Evolutionary conservation across 495 filamentous ascomycete genomes (phyloP).

Genomic region (Penicillium soppii): DNA sequence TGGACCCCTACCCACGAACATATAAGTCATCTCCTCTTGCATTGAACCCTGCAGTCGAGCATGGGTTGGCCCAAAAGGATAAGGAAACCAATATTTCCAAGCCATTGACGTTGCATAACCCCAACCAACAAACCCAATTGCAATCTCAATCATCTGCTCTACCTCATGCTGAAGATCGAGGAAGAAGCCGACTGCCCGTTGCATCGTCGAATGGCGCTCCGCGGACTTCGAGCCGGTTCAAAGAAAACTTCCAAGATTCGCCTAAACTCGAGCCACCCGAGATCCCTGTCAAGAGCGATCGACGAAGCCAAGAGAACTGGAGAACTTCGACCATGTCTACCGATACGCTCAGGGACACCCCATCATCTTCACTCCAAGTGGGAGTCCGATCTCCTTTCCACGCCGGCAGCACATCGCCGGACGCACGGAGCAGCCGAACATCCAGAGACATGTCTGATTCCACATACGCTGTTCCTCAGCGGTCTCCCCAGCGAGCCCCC

Average conservation of each 20-base stretch:
- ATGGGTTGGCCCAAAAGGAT: slow-evolving; percentile 1
- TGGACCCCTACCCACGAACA: slow-evolving; percentile 10
- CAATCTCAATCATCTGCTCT: background rate
- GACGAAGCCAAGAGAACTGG: slow-evolving; percentile 4
- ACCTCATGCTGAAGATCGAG: slow-evolving; percentile 4
- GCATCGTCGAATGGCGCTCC: background rate
- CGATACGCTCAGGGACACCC: background rate
- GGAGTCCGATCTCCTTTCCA: slow-evolving; percentile 6
- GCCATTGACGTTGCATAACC: background rate
- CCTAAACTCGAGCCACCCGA: background rate
- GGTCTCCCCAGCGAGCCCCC: background rate
- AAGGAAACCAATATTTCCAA: background rate
- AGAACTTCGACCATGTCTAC: background rate
- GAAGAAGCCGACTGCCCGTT: slow-evolving; percentile 1
- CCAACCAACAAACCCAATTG: background rate
- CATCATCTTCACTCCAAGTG: slow-evolving; percentile 2
- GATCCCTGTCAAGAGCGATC: slow-evolving; percentile 5
- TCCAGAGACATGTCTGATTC: slow-evolving; percentile 1
- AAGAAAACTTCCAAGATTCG: slow-evolving; percentile 2
- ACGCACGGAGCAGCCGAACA: background rate
- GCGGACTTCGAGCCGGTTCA: slow-evolving; percentile 5
- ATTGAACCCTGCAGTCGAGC: slow-evolving; percentile 17
- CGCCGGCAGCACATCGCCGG: slow-evolving; percentile 1
- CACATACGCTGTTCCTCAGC: background rate
- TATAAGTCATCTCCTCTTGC: slow-evolving; percentile 40